Base-by-base conservation (phyloP, 352 stramenopile genomes). In the Saprolegnia diclina region DNA sequence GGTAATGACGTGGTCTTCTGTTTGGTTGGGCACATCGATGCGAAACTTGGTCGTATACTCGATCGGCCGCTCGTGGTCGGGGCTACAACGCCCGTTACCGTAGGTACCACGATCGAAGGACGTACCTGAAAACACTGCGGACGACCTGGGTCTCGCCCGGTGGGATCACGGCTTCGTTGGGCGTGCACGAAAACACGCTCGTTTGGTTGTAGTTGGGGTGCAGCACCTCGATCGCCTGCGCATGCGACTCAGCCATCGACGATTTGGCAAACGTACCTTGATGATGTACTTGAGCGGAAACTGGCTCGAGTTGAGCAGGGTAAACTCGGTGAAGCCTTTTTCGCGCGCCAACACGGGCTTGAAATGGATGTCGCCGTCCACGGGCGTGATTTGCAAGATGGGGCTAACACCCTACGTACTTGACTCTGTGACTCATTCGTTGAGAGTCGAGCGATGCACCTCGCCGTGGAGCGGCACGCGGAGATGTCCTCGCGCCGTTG, bases 11-110 rank as follows among this genome's bases (percentile, higher is more conserved):
- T 93, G 80, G 1, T 79, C 75, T 53, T 95, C 84, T 5, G 73
- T 82, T 56, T 91, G 81, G 64, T 92, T 92, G 0, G 87, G 83
- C 1, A 92, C 85, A 54, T 87, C 74, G 42, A 95, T 79, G 7
- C 79, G 77, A 40, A 79, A 90, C 37, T 76, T 65, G 54, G 79
- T 73, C 1, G 53, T 61, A 66, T 92, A 93, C 42, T 91, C 79
- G 4, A 79, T 74, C 7, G 79, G 74, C 9, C 81, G 74, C 37
- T 89, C 75, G 52, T 84, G 80, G 64, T 85, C 78, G 0, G 81
- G 78, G 35, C 76, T 81, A 46, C 32, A 69, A 21, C 57, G 37
- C 9, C 35, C 24, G 19, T 4, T 59, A 16, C 24, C 11, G 56
- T 66, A 40, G 29, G 38, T 16, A 46, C 24, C 54, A 13, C 18